These are phyloP conservation scores for Clavispora fructus DNA, from an alignment of 805 yeast species.

Conservation along the genomic window DNA sequence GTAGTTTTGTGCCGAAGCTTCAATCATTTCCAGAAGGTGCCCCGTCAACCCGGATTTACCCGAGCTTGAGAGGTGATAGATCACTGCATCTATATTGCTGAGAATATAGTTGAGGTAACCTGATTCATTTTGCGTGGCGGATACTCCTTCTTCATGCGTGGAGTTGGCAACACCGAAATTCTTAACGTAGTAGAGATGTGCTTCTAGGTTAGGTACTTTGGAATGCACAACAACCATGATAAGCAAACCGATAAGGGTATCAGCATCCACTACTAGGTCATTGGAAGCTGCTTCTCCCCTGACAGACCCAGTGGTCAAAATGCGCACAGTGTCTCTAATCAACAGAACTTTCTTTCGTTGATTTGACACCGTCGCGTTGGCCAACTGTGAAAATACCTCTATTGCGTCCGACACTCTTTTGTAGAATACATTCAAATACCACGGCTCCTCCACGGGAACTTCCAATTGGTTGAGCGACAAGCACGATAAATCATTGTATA, in stretches of 20 bases:
- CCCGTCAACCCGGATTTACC: slow-evolving; percentile 2
- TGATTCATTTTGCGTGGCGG: slow-evolving; percentile 15
- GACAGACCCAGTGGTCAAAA: slow-evolving; percentile 33
- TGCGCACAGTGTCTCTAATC: slow-evolving; percentile 47
- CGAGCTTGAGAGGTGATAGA: slow-evolving; percentile 46
- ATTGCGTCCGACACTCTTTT: slow-evolving; percentile 48
- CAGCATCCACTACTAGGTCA: slow-evolving; percentile 62
- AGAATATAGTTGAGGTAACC: slow-evolving; percentile 74
- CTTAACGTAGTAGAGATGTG: slow-evolving; percentile 62
- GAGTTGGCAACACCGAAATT: slow-evolving; percentile 42
- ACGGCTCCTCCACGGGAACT: slow-evolving; percentile 35
- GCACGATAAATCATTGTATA: slow-evolving; percentile 31
- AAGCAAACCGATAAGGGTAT: slow-evolving; percentile 66
- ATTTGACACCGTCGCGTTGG: slow-evolving; percentile 34
- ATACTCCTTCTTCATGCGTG: background rate
- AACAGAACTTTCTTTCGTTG: slow-evolving; percentile 45
- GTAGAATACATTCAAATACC: slow-evolving; percentile 31
- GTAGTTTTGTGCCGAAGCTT: slow-evolving; percentile 43
- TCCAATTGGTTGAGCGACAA: slow-evolving; percentile 50
- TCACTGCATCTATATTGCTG: slow-evolving; percentile 79
- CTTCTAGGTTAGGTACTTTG: slow-evolving; percentile 50
- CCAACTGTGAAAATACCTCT: slow-evolving; percentile 41
- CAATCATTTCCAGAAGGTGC: slow-evolving; percentile 32
- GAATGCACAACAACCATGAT: slow-evolving; percentile 67
- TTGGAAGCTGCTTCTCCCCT: slow-evolving; percentile 2